phyloP scores from a whole-genome alignment of 495 filamentous ascomycete species.

The Eremomyces bilateralis region DNA sequence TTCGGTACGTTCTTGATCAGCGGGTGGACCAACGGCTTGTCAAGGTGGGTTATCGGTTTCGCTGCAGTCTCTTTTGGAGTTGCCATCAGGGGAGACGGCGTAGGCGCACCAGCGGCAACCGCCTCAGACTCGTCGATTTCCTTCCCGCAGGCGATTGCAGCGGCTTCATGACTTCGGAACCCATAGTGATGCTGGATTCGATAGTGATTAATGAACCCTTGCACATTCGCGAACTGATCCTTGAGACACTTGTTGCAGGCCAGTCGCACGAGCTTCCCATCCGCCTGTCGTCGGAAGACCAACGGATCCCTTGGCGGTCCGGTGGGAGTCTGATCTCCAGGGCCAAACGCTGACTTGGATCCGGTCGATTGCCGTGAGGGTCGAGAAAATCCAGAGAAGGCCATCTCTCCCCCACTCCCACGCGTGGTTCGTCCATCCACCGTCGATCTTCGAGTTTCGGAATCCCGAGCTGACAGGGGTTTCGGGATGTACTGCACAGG shows the following conservation, averaged over 20 bases:
- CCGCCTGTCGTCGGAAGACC: conserved; percentile 36
- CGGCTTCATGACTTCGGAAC: conserved; percentile 85
- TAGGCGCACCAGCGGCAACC: conserved; percentile 1
- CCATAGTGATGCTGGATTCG: conserved; percentile 82
- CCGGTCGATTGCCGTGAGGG: too few relatives aligned
- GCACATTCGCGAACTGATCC: conserved; percentile 80
- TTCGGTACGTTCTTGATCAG: too few relatives aligned
- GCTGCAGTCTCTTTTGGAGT: too few relatives aligned
- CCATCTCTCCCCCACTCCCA: too few relatives aligned
- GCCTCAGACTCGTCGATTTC: conserved; percentile 35
- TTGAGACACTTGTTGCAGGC: conserved; percentile 75
- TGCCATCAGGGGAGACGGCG: not conserved
- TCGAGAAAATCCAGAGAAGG: too few relatives aligned
- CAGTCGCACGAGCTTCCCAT: conserved; percentile 47
- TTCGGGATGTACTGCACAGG: not conserved
- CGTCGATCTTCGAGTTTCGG: conserved; percentile 9
- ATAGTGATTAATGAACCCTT: conserved; percentile 97
- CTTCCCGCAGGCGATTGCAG: conserved; percentile 71
- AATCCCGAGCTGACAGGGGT: conserved; percentile 3
- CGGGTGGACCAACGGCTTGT: too few relatives aligned
- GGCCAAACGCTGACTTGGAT: conserved; percentile 39
- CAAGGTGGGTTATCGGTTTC: too few relatives aligned
- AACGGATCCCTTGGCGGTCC: conserved; percentile 38
- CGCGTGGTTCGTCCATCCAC: conserved; percentile 32
- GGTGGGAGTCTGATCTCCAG: conserved; percentile 10